Conservation (phyloP, 805 yeast genomes). For the Metschnikowia reukaufii region DNA sequence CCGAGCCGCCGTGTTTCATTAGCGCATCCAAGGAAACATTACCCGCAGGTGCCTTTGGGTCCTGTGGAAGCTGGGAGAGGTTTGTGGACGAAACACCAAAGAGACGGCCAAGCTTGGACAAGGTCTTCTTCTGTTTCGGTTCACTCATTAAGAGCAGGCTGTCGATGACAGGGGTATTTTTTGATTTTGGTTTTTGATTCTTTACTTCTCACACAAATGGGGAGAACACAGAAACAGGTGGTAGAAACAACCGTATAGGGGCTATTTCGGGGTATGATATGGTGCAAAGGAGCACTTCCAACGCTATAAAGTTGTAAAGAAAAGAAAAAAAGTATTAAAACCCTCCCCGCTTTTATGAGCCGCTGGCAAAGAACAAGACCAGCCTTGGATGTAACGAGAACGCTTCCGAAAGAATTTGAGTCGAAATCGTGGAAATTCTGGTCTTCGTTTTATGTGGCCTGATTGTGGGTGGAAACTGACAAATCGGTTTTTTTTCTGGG, state of each 20-base stretch:
- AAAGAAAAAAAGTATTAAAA: not conserved
- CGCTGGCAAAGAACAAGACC: conserved; percentile 1
- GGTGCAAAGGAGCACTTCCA: too few species aligned
- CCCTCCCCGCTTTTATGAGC: not conserved
- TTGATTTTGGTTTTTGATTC: not conserved
- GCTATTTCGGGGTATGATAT: not conserved
- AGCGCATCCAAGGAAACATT: conserved; percentile 7
- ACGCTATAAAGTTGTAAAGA: not conserved
- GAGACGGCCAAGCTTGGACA: conserved; percentile 26
- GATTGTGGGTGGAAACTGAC: not conserved
- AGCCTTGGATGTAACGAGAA: not conserved
- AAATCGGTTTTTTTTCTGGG: not conserved
- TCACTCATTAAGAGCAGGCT: conserved; percentile 21
- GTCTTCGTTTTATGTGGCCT: conserved; percentile 1
- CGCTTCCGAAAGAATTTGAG: not conserved
- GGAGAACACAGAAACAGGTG: not conserved
- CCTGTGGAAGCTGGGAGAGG: conserved; percentile 13
- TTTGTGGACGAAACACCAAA: conserved; percentile 27
- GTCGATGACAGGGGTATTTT: not conserved
- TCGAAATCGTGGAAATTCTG: not conserved
- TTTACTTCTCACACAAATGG: too few species aligned
- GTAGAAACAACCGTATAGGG: not conserved
- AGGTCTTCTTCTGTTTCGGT: conserved; percentile 24
- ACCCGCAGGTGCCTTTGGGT: conserved; percentile 5
- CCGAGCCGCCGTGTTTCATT: not conserved